These are phyloP conservation scores for Fusarium vanettenii DNA, from an alignment of 2,329 filamentous ascomycete species.

Conservation along the genomic window DNA sequence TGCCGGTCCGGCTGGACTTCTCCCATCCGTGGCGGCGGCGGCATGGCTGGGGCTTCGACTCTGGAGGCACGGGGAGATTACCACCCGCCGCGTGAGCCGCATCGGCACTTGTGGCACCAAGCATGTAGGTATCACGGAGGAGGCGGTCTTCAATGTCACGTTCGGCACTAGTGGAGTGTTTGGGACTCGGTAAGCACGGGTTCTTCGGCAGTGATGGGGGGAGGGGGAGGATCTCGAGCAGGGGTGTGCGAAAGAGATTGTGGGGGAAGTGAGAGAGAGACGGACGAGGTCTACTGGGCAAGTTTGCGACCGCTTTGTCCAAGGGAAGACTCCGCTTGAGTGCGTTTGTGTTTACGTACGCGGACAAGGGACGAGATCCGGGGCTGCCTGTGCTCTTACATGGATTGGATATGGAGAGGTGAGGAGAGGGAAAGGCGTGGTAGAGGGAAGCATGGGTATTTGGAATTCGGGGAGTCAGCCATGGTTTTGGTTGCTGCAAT, in stretches of 20 bases:
- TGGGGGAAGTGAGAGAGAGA: constrained; percentile 3
- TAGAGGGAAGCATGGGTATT: not conserved
- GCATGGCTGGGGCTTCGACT: not conserved
- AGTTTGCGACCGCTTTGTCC: not conserved
- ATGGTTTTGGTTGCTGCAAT: not conserved
- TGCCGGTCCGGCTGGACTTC: not conserved
- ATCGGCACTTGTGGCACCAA: constrained; percentile 13
- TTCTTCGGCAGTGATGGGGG: constrained; percentile 23
- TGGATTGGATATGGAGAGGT: not conserved
- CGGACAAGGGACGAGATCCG: constrained; percentile 1
- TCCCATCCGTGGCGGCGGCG: not conserved
- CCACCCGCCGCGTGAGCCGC: constrained; percentile 13
- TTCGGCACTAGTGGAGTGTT: constrained; percentile 1
- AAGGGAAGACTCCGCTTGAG: constrained; percentile 19
- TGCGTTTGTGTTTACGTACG: constrained; percentile 34
- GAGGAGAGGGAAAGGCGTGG: not conserved
- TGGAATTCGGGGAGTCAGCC: not conserved
- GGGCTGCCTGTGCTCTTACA: constrained; percentile 14
- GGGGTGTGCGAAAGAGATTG: not conserved
- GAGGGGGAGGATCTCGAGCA: not conserved
- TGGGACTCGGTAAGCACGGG: constrained; percentile 7
- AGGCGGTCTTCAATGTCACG: not conserved
- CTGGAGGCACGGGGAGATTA: not conserved
- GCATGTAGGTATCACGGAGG: not conserved
- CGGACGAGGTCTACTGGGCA: not conserved